A percentile compares a stretch with the other conserved stretches of the same genome.
These are phyloP conservation scores for Mycena vitilis DNA, from an alignment of 768 basidiomycete genomes.

Conservation along the genomic window DNA sequence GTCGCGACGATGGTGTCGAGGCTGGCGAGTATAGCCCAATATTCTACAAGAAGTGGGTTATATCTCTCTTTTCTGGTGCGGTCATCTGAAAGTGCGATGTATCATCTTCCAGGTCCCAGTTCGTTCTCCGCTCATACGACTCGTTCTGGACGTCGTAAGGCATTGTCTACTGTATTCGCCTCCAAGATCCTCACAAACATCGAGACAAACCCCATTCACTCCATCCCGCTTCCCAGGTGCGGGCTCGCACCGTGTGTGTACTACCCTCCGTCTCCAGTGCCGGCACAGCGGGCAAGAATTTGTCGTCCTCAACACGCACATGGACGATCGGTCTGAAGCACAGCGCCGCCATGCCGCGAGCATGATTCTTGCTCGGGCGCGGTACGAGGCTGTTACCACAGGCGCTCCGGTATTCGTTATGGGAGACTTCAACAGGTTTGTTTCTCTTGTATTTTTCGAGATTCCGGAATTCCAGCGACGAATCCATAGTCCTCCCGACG, in stretches of 20 bases:
- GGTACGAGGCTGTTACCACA: slow-evolving; percentile 58
- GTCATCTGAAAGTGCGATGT: neutral
- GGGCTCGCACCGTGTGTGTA: slow-evolving; percentile 62
- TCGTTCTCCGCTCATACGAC: slow-evolving; percentile 55
- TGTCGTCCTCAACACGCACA: slow-evolving; percentile 63
- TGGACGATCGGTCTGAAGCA: slow-evolving; percentile 65
- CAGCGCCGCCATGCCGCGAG: slow-evolving; percentile 65
- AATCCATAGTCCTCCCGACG: slow-evolving; percentile 52
- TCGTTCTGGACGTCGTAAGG: slow-evolving; percentile 69
- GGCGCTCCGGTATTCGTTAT: slow-evolving; percentile 57
- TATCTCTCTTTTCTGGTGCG: too few species aligned
- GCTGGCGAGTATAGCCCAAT: slow-evolving; percentile 73
- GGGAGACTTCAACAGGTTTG: slow-evolving; percentile 64
- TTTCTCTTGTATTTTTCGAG: too few species aligned
- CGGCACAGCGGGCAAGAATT: slow-evolving; percentile 43
- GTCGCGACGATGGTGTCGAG: slow-evolving; percentile 66
- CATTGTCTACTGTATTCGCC: too few species aligned
- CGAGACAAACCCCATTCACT: slow-evolving; percentile 58
- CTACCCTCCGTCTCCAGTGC: slow-evolving; percentile 48
- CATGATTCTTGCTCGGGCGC: slow-evolving; percentile 60
- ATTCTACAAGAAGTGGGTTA: slow-evolving; percentile 62
- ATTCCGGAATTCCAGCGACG: neutral
- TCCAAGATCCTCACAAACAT: too few species aligned
- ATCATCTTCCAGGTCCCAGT: slow-evolving; percentile 40
- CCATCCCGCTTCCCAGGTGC: slow-evolving; percentile 64